Conservation (phyloP, 768 basidiomycete genomes). For the Tubosaeta brunneosetosa region DNA sequence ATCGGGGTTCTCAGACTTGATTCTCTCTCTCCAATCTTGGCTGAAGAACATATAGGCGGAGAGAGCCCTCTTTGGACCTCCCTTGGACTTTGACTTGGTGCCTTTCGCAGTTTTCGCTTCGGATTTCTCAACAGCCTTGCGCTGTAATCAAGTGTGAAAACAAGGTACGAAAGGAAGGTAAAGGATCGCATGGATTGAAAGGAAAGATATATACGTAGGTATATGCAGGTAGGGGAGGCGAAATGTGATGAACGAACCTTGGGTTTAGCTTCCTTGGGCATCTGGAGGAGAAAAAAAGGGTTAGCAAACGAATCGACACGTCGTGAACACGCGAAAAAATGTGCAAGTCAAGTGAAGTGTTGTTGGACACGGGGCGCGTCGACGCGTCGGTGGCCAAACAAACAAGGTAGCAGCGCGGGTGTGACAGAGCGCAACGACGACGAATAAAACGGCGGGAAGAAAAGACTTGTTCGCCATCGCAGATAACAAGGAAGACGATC, state of each 20-base stretch:
- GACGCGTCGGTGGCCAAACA: slow-evolving; percentile 40
- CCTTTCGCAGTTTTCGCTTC: slow-evolving; percentile 46
- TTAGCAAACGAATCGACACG: slow-evolving; percentile 40
- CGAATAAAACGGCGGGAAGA: slow-evolving; percentile 11
- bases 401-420: slow-evolving; percentile 21
- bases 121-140: slow-evolving; percentile 72
- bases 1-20: slow-evolving; percentile 95
- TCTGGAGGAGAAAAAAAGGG: slow-evolving; percentile 40
- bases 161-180: not conserved
- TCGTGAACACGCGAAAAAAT: slow-evolving; percentile 29
- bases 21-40: slow-evolving; percentile 91
- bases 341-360: slow-evolving; percentile 27
- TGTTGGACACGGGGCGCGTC: slow-evolving; percentile 27
- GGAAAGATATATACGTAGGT: slow-evolving; percentile 16
- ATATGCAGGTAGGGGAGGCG: slow-evolving; percentile 1
- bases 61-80: slow-evolving; percentile 77
- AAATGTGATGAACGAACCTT: slow-evolving; percentile 45
- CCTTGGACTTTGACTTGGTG: slow-evolving; percentile 72
- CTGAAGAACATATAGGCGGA: slow-evolving; percentile 99
- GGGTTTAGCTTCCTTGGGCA: slow-evolving; percentile 77
- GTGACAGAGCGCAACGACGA: slow-evolving; percentile 26
- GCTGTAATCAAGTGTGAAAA: slow-evolving; percentile 37
- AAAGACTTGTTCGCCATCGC: slow-evolving; percentile 13
- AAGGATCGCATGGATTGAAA: slow-evolving; percentile 4
- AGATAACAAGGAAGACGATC: slow-evolving; percentile 23